Base-by-base conservation (phyloP, 108 stramenopile genomes). In the Nitzschia sp. region DNA sequence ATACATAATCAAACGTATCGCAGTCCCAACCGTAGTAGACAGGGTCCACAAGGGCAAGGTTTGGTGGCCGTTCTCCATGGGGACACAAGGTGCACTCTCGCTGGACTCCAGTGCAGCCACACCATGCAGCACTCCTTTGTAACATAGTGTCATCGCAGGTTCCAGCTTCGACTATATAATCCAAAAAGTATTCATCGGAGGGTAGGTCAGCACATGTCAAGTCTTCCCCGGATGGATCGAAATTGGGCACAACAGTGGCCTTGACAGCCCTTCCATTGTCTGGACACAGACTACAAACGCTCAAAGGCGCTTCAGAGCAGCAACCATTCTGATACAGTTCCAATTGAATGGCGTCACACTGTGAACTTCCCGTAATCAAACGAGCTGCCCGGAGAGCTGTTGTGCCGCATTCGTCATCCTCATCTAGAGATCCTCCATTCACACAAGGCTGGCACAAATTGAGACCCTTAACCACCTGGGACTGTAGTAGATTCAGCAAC, bases 21-120 rank as follows among this genome's bases (percentile, higher is more conserved):
- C 70, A 71, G 51, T 62, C 53, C 70, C 70, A 71, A 7, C 61
- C 61, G 25, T 71, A 71, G 24, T 51, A 63, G 25, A 71, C 70
- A 14, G 51, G 40, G 25, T 71, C 70, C 10, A 63, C 41, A 12
- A 48, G 41, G 26, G 10, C 24, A 1, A 51, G 51, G 29, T 71
- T 53, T 34, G 61, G 41, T 17, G 70, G 61, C 11, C 42, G 44
- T 0, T 53, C 39, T 10, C 70, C 70, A 55, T 62, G 37, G 20
- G 61, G 61, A 55, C 70, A 71, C 10, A 71, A 52, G 21, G 40
- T 40, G 40, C 70, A 71, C 20, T 62, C 24, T 26, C 61, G 51
- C 10, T 41, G 17, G 8, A 44, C 54, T 26, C 50, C 52, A 22
- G 61, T 51, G 25, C 70, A 71, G 24, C 53, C 61, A 19, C 70